Evolutionary conservation across 768 basidiomycete genomes (phyloP).

Genomic region (Hypsizygus marmoreus): DNA sequence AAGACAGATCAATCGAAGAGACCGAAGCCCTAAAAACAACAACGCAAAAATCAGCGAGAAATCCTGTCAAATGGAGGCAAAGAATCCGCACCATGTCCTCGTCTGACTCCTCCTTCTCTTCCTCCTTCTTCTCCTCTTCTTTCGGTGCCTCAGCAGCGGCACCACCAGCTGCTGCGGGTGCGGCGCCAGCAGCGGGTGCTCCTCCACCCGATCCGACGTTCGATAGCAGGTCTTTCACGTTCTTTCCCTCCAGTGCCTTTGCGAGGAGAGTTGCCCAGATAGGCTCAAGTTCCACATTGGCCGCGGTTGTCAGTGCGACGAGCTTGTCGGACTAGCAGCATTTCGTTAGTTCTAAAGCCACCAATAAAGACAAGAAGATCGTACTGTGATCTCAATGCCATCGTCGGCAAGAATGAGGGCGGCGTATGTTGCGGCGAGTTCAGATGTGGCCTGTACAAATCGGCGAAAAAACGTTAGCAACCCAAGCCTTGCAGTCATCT

Average conservation of each 20-base stretch:
- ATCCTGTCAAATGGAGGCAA: background rate
- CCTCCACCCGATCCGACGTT: slow-evolving; percentile 95
- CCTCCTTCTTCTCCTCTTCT: slow-evolving; percentile 83
- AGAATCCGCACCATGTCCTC: slow-evolving; percentile 76
- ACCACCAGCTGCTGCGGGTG: slow-evolving; percentile 50
- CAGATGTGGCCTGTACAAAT: slow-evolving; percentile 47
- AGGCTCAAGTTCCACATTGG: slow-evolving; percentile 84
- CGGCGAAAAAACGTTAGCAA: slow-evolving; percentile 7
- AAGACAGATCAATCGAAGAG: slow-evolving; percentile 78
- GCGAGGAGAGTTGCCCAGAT: slow-evolving; percentile 98
- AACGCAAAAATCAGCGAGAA: background rate
- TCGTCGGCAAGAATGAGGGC: slow-evolving; percentile 99
- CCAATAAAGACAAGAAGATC: slow-evolving; percentile 32
- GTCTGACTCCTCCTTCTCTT: slow-evolving; percentile 87
- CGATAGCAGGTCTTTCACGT: slow-evolving; percentile 93
- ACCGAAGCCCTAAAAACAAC: slow-evolving; percentile 78
- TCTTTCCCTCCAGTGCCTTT: slow-evolving; percentile 97
- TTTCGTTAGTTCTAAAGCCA: background rate
- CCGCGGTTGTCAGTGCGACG: slow-evolving; percentile 78
- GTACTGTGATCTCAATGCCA: slow-evolving; percentile 93
- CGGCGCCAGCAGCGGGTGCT: slow-evolving; percentile 66
- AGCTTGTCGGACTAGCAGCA: slow-evolving; percentile 85
- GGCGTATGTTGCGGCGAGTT: slow-evolving; percentile 95
- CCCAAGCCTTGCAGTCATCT: slow-evolving; percentile 14
- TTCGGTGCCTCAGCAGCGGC: slow-evolving; percentile 73